These are phyloP conservation scores for Lasiodiplodia sp. DNA, from an alignment of 2,329 filamentous ascomycete species.

Conservation along the genomic window DNA sequence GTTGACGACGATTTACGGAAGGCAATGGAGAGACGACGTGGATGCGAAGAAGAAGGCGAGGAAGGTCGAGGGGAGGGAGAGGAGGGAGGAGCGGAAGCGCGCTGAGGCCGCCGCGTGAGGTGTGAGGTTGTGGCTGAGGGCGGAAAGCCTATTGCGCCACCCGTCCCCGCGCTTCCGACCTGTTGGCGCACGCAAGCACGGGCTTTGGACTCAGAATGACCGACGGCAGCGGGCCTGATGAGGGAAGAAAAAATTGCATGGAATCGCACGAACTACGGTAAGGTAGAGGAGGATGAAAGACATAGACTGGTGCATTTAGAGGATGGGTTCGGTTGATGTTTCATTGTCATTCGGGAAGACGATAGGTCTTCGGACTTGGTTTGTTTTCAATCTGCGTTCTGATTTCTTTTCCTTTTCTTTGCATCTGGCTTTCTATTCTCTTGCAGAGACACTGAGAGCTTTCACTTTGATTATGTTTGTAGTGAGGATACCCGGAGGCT, in stretches of 20 bases:
- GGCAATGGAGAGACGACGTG: slow-evolving; percentile 61
- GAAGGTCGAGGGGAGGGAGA: slow-evolving; percentile 33
- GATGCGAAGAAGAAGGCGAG: slow-evolving; percentile 56
- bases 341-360: not conserved
- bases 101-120: not conserved
- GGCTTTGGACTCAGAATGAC: not conserved
- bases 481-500: not conserved
- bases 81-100: not conserved
- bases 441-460: not conserved
- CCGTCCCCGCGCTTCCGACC: not conserved
- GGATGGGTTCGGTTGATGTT: not conserved
- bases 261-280: not conserved
- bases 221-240: not conserved
- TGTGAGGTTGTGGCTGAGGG: not conserved
- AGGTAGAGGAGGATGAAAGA: not conserved
- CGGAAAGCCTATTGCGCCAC: not conserved
- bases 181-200: not conserved
- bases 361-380: not conserved
- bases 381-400: not conserved
- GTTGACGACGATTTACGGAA: slow-evolving; percentile 59
- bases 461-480: not conserved
- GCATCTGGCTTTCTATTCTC: not conserved
- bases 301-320: not conserved
- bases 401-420: not conserved
- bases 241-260: not conserved